Conservation (phyloP, 2,329 filamentous ascomycete genomes). For the Curvularia eragrostidis region DNA sequence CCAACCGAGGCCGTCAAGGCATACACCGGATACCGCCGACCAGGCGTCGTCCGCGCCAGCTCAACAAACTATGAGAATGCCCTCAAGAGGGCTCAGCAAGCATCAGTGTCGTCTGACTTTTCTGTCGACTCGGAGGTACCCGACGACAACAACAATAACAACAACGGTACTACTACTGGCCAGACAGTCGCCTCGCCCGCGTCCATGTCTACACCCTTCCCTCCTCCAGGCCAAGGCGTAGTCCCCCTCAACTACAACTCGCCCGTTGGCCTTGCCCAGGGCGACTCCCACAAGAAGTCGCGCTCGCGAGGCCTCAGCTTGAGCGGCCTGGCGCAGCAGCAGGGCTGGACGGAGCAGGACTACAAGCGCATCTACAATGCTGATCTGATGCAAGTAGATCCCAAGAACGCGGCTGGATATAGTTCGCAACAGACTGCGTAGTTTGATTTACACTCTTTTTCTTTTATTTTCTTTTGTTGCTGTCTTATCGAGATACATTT, state of each 20-base stretch:
- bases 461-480: background rate
- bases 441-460: background rate
- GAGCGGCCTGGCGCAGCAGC: slow-evolving; percentile 37
- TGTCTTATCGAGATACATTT: background rate
- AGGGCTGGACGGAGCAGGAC: slow-evolving; percentile 47
- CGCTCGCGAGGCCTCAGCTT: slow-evolving; percentile 41
- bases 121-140: slow-evolving; percentile 23
- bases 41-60: slow-evolving; percentile 32
- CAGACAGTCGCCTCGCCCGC: slow-evolving; percentile 25
- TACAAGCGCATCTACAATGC: slow-evolving; percentile 42
- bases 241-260: slow-evolving; percentile 40
- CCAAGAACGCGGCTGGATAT: slow-evolving; percentile 37
- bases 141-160: slow-evolving; percentile 15
- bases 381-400: slow-evolving; percentile 31
- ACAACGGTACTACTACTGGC: slow-evolving; percentile 19
- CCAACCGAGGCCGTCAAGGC: slow-evolving; percentile 37
- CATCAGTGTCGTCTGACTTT: slow-evolving; percentile 35
- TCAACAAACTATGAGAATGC: slow-evolving; percentile 45
- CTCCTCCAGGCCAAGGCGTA: slow-evolving; percentile 42
- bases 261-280: slow-evolving; percentile 28
- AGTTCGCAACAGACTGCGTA: slow-evolving; percentile 17
- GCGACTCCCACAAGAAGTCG: slow-evolving; percentile 40
- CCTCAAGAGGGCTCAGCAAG: slow-evolving; percentile 30
- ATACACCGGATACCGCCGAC: slow-evolving; percentile 32
- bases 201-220: slow-evolving; percentile 29